Conservation (phyloP, 2,329 filamentous ascomycete genomes). For the Apiospora rasikravindrae region DNA sequence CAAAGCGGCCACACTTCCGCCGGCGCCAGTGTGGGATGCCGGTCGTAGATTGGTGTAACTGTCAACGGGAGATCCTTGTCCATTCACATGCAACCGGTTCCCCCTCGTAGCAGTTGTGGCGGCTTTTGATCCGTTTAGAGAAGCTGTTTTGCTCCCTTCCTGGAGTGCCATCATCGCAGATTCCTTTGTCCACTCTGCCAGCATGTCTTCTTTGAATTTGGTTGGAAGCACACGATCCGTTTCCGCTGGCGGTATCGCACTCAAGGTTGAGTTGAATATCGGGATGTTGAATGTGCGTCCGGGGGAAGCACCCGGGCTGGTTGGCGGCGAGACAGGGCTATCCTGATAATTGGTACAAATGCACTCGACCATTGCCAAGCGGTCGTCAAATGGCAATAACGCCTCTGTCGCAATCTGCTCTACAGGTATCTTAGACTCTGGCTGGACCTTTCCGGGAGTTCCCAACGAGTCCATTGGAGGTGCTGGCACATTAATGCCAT, state of each 20-base stretch:
- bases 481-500: slow-evolving; percentile 74
- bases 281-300: slow-evolving; percentile 67
- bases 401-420: slow-evolving; percentile 66
- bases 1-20: slow-evolving; percentile 47
- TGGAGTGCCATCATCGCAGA: slow-evolving; percentile 70
- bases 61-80: slow-evolving; percentile 54
- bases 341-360: slow-evolving; percentile 75
- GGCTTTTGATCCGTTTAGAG: slow-evolving; percentile 75
- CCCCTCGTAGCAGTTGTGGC: slow-evolving; percentile 61
- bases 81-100: slow-evolving; percentile 65
- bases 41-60: slow-evolving; percentile 58
- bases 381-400: slow-evolving; percentile 77
- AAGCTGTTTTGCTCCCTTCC: slow-evolving; percentile 72
- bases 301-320: slow-evolving; percentile 74
- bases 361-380: slow-evolving; percentile 72
- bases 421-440: slow-evolving; percentile 52
- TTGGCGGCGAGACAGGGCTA: slow-evolving; percentile 65
- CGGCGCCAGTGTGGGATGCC: slow-evolving; percentile 45
- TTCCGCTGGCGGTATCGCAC: slow-evolving; percentile 43
- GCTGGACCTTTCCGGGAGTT: slow-evolving; percentile 52
- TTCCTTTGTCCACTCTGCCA: slow-evolving; percentile 81
- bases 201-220: slow-evolving; percentile 75
- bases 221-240: slow-evolving; percentile 65
- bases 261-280: slow-evolving; percentile 57
- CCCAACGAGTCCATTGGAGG: slow-evolving; percentile 66